phyloP scores from a whole-genome alignment of 1,284 basidiomycete genomes.

The Malassezia furfur region DNA sequence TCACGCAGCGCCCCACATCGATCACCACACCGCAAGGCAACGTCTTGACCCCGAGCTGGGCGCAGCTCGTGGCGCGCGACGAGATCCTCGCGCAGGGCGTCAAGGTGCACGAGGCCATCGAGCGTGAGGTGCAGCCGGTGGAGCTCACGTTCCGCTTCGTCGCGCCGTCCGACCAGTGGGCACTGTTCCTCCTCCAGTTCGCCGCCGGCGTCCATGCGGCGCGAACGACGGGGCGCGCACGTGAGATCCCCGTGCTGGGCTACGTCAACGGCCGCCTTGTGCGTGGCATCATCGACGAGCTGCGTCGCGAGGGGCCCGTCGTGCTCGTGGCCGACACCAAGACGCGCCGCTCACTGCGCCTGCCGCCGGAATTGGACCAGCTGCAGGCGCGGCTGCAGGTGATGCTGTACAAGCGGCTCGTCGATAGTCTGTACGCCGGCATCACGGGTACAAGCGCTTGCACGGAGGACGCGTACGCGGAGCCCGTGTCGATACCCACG shows the following conservation, averaged over 20 bases:
- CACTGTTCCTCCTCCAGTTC: constrained; percentile 54
- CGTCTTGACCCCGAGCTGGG: constrained; percentile 19
- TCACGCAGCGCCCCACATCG: constrained; percentile 22
- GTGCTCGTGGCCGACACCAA: constrained; percentile 32
- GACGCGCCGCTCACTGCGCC: constrained; percentile 24
- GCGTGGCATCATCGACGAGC: constrained; percentile 40
- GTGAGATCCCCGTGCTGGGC: constrained; percentile 40
- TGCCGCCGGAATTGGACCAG: constrained; percentile 30
- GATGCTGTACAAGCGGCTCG: constrained; percentile 40
- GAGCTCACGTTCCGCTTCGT: constrained; percentile 53
- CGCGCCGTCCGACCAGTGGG: constrained; percentile 64
- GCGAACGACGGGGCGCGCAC: constrained; percentile 7
- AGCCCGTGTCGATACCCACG: constrained; percentile 17
- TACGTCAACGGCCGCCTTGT: constrained; percentile 31
- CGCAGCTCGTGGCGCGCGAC: constrained; percentile 22
- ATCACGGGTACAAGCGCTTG: background rate
- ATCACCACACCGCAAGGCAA: constrained; percentile 31
- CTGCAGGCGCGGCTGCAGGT: constrained; percentile 30
- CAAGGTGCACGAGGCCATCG: constrained; percentile 68
- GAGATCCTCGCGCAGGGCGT: constrained; percentile 17
- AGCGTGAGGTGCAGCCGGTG: constrained; percentile 62
- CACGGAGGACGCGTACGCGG: constrained; percentile 17
- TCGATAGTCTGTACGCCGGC: constrained; percentile 20
- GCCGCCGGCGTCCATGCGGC: constrained; percentile 15
- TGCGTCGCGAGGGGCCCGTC: constrained; percentile 8